Percentiles rank a stretch among this genome's conserved stretches.
phyloP scores from a whole-genome alignment of 23 red algal species.

The Rhodosorus marinus region DNA sequence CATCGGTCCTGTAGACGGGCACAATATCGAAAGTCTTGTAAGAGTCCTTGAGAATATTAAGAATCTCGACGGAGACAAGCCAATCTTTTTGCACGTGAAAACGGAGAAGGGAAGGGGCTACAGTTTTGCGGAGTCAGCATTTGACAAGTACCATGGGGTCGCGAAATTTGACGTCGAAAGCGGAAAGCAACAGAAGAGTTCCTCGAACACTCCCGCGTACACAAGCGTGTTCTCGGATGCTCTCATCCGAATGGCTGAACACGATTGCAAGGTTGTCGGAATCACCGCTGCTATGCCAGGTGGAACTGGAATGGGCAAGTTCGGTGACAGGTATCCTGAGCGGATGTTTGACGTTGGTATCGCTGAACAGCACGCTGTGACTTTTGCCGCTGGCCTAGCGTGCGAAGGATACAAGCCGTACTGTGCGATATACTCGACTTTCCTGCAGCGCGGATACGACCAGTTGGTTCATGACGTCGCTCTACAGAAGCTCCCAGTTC shows the following conservation, averaged over 20 bases:
- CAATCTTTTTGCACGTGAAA: slow-evolving; percentile 75
- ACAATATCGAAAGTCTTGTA: slow-evolving; percentile 61
- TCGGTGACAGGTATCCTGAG: slow-evolving; percentile 69
- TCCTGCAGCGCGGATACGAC: slow-evolving; percentile 89
- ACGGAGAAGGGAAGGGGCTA: slow-evolving; percentile 94
- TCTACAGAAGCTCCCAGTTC: slow-evolving; percentile 67
- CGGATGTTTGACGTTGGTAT: slow-evolving; percentile 93
- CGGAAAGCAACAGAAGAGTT: slow-evolving; percentile 51
- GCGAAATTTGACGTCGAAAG: slow-evolving; percentile 61
- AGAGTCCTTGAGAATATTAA: slow-evolving; percentile 69
- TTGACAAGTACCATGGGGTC: slow-evolving; percentile 97
- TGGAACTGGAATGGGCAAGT: slow-evolving; percentile 78
- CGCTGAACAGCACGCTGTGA: slow-evolving; percentile 97
- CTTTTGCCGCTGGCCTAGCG: slow-evolving; percentile 79
- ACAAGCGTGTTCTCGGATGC: slow-evolving; percentile 78
- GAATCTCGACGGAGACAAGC: slow-evolving; percentile 90
- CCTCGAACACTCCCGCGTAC: slow-evolving; percentile 48
- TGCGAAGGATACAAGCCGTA: slow-evolving; percentile 89
- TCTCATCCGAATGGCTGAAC: slow-evolving; percentile 60
- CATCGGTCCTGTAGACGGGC: slow-evolving; percentile 87
- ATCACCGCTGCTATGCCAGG: slow-evolving; percentile 98
- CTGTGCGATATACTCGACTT: slow-evolving; percentile 96
- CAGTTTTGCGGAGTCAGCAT: slow-evolving; percentile 57
- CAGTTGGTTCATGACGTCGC: slow-evolving; percentile 90
- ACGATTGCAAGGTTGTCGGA: slow-evolving; percentile 81